Evolutionary conservation across 257 asterid species (phyloP).

Genomic region (Salvia splendens): DNA sequence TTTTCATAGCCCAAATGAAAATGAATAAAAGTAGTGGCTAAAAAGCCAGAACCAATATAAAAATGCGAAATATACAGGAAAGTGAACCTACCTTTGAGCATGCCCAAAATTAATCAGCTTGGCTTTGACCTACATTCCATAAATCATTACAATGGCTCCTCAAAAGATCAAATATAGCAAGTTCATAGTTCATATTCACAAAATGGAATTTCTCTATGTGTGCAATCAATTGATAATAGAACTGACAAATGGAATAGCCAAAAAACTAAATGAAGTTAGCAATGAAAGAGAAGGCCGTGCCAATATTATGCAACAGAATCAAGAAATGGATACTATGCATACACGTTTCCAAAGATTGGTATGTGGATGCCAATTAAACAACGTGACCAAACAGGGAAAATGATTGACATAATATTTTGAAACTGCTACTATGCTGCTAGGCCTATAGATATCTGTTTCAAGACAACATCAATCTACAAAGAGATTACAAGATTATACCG

Average conservation of each 20-base stretch:
- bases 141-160: slow-evolving; percentile 30
- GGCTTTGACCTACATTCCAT: slow-evolving; percentile 71
- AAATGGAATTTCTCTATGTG: not conserved
- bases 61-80: not conserved
- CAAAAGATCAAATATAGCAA: slow-evolving; percentile 13
- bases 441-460: not conserved
- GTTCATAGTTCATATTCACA: slow-evolving; percentile 17
- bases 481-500: not conserved
- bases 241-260: slow-evolving; percentile 2
- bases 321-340: not conserved
- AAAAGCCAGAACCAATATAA: not conserved
- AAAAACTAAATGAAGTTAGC: slow-evolving; percentile 1
- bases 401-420: not conserved
- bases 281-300: not conserved
- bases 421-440: not conserved
- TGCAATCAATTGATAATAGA: not conserved
- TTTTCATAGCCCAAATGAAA: not conserved
- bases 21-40: not conserved
- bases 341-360: not conserved
- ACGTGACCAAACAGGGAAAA: not conserved
- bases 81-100: slow-evolving; percentile 72
- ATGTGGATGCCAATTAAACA: not conserved
- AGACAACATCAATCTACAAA: not conserved
- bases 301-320: slow-evolving; percentile 1
- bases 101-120: slow-evolving; percentile 79